Evolutionary conservation across 192 early-diverging fungal genomes (phyloP).

Genomic region (Backusella mclennaniae): DNA sequence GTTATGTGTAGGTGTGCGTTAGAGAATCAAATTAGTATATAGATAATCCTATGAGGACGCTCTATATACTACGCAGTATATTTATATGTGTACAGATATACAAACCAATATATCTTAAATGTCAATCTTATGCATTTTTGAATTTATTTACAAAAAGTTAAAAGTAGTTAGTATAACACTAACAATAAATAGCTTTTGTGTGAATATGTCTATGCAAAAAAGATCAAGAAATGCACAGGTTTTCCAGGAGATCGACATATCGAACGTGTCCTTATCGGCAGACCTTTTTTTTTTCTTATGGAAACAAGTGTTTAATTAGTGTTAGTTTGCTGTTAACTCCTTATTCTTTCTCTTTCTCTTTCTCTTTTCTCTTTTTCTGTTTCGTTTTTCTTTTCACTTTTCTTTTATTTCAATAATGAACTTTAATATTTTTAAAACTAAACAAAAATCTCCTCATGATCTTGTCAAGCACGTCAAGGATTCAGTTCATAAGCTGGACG

Average conservation of each 20-base stretch:
- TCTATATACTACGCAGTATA: neutral
- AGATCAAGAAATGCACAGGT: constrained; percentile 1
- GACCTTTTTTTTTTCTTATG: neutral
- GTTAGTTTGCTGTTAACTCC: neutral
- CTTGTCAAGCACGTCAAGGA: constrained; percentile 88
- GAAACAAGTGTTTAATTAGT: neutral
- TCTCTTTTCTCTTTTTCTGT: neutral
- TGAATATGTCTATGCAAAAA: neutral
- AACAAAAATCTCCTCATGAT: constrained; percentile 85
- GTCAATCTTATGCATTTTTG: too few species aligned
- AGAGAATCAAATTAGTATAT: neutral
- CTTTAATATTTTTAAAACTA: constrained; percentile 76
- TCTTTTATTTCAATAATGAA: constrained; percentile 45
- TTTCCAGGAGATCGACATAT: neutral
- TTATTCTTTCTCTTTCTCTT: neutral
- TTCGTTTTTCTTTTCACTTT: constrained; percentile 14
- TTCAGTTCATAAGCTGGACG: constrained; percentile 72
- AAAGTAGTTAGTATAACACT: neutral
- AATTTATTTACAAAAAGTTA: neutral
- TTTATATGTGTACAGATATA: neutral
- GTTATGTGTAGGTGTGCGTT: neutral
- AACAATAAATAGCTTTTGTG: neutral
- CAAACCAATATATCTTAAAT: too few species aligned
- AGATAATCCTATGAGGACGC: neutral
- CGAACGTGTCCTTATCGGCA: neutral